Conservation (phyloP, 768 basidiomycete genomes). For the Pleurotus ostreatus region DNA sequence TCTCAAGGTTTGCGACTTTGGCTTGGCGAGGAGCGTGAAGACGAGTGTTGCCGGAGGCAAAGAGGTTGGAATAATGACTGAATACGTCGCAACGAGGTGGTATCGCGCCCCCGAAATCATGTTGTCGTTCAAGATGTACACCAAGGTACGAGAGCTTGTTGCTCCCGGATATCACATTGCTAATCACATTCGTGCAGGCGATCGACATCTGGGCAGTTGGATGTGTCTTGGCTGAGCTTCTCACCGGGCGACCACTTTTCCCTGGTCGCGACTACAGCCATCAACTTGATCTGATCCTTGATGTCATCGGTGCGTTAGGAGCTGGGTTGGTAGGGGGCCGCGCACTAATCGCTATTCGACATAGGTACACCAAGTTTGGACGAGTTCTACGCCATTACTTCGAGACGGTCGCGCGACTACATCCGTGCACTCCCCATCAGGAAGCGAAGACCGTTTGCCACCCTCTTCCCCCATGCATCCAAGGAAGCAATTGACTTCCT, state of each 20-base stretch:
- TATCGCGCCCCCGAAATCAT: slow-evolving; percentile 94
- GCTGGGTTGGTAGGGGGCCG: not conserved
- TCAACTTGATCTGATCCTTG: slow-evolving; percentile 83
- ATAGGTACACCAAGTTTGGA: slow-evolving; percentile 80
- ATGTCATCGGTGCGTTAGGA: slow-evolving; percentile 64
- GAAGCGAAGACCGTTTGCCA: slow-evolving; percentile 65
- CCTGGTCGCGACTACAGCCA: slow-evolving; percentile 86
- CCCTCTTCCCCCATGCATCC: slow-evolving; percentile 76
- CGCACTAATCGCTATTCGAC: slow-evolving; percentile 14
- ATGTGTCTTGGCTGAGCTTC: slow-evolving; percentile 77
- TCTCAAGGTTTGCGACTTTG: slow-evolving; percentile 88
- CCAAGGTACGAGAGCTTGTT: slow-evolving; percentile 41
- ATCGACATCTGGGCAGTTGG: slow-evolving; percentile 76
- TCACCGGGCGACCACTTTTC: slow-evolving; percentile 80
- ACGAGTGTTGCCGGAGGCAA: slow-evolving; percentile 51
- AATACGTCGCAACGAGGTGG: slow-evolving; percentile 91
- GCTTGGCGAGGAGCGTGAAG: slow-evolving; percentile 67
- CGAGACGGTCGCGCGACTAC: slow-evolving; percentile 80
- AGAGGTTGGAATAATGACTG: slow-evolving; percentile 69
- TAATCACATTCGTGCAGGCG: slow-evolving; percentile 31
- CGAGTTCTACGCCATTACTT: slow-evolving; percentile 89
- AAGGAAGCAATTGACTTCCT: slow-evolving; percentile 70
- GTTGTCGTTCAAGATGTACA: slow-evolving; percentile 90
- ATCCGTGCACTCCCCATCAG: slow-evolving; percentile 83
- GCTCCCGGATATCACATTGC: slow-evolving; percentile 9